Conservation (phyloP, 2,329 filamentous ascomycete genomes). For the Penicillium sclerotiorum region DNA sequence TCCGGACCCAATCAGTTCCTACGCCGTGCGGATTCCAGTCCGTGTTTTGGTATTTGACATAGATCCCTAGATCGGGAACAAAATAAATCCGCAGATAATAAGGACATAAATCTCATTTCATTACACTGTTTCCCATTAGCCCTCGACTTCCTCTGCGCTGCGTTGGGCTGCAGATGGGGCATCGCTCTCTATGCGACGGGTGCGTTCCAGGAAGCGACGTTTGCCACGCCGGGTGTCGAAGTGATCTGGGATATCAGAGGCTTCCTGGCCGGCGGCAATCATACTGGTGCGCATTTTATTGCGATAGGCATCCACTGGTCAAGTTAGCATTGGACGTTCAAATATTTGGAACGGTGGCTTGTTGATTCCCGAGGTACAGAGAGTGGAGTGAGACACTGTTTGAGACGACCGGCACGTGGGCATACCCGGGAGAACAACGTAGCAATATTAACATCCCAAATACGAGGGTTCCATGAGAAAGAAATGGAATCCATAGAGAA, state of each 20-base stretch:
- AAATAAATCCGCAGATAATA: background rate
- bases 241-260: constrained; percentile 73
- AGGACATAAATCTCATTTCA: background rate
- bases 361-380: constrained; percentile 9
- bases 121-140: constrained; percentile 12
- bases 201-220: constrained; percentile 66
- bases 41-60: constrained; percentile 10
- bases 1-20: constrained; percentile 2
- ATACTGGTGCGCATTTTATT: constrained; percentile 87
- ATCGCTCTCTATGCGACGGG: constrained; percentile 23
- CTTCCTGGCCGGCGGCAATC: constrained; percentile 75
- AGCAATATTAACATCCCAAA: background rate
- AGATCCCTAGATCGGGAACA: constrained; percentile 10
- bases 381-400: constrained; percentile 14
- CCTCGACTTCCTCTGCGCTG: constrained; percentile 43
- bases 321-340: constrained; percentile 10
- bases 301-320: constrained; percentile 84
- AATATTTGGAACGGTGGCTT: no score
- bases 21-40: constrained; percentile 15
- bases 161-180: constrained; percentile 33
- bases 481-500: constrained; percentile 2
- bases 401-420: constrained; percentile 12
- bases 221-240: constrained; percentile 90
- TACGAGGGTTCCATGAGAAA: background rate
- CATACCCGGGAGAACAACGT: background rate